Evolutionary conservation across 148 eudicot species (phyloP), one percentile per base, ranked within the genome.

Genomic region (Chenopodium album): DNA sequence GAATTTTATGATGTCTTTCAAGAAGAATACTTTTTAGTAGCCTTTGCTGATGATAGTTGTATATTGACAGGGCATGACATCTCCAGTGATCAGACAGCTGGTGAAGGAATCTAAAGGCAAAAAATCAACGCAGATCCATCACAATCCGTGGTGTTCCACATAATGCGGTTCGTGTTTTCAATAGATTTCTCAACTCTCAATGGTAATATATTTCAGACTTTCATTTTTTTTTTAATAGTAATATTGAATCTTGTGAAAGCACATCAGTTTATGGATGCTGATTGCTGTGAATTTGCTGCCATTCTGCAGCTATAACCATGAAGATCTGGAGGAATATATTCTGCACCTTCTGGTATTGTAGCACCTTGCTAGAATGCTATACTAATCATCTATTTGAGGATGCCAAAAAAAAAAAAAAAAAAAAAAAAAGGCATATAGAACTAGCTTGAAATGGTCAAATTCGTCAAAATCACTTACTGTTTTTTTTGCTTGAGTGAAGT

Each of bases 51-150:
- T 31, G 23, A 32, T 71, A 14, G 26, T 74, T 69, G 37, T 71
- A 10, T 73, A 13, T 77, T 73, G 10, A 66, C 88, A 96, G 98
- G 97, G 98, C 7, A 71, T 89, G 85, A 88, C 91, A 79, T 92
- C 99, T 85, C 94, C 95, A 2, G 99, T 97, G 74, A 82, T 97
- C n/a, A 89, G 90, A 81, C 65, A 81, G 62, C 89, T 89, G 85
- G 72, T 96, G 73, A 95, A 87, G 81, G 85, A 87, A 86, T 77
- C 87, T 47, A 94, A 76, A 82, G 81, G 85, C 13, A 87, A 54
- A 59, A 82, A 80, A n/a, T 34, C 80, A 75, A 78, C 78, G 76
- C 46, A 85, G 86, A 80, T 84, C 92, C 73, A 88, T 94, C 85
- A 81, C 90, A 7, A 91, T 97, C 44, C 86, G 71, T 44, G 99